Percentiles rank a stretch among this genome's conserved stretches.
phyloP scores from a whole-genome alignment of 2,329 filamentous ascomycete species.

The Pyrenochaeta sp. region DNA sequence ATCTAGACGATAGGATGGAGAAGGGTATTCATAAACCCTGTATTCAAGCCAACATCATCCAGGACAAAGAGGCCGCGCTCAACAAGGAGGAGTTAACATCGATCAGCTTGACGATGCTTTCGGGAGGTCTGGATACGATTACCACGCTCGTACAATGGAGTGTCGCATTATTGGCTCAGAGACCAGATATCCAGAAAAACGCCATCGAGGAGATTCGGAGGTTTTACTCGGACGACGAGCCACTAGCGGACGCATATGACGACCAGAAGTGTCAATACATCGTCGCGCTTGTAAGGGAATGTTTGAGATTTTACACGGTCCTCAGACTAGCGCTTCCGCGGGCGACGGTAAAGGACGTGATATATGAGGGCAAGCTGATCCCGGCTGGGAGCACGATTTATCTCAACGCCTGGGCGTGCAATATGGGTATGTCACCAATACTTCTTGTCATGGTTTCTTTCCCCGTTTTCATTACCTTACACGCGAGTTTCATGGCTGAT shows the following conservation, averaged over 20 bases:
- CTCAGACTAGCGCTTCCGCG: constrained; percentile 69
- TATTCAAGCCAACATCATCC: constrained; percentile 72
- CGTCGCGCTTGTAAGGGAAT: constrained; percentile 69
- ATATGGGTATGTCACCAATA: constrained; percentile 64
- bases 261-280: constrained; percentile 72
- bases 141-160: constrained; percentile 73
- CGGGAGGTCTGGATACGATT: constrained; percentile 72
- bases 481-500: constrained; percentile 5
- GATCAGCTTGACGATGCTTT: constrained; percentile 74
- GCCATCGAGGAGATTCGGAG: constrained; percentile 66
- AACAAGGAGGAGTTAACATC: constrained; percentile 70
- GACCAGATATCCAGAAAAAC: constrained; percentile 69
- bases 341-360: constrained; percentile 67
- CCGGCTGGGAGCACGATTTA: constrained; percentile 71
- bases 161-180: constrained; percentile 66
- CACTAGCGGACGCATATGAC: constrained; percentile 67
- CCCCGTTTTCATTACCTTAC: neutral
- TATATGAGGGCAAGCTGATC: constrained; percentile 65
- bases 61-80: constrained; percentile 69
- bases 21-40: constrained; percentile 69
- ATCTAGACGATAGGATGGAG: constrained; percentile 67
- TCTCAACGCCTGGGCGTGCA: constrained; percentile 73
- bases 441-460: neutral
- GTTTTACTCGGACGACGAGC: constrained; percentile 61
- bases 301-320: constrained; percentile 69